Percentiles rank a stretch among this genome's conserved stretches.
phyloP scores from a whole-genome alignment of 2,329 filamentous ascomycete genomes.

The Arthrobotrys entomopaga region DNA sequence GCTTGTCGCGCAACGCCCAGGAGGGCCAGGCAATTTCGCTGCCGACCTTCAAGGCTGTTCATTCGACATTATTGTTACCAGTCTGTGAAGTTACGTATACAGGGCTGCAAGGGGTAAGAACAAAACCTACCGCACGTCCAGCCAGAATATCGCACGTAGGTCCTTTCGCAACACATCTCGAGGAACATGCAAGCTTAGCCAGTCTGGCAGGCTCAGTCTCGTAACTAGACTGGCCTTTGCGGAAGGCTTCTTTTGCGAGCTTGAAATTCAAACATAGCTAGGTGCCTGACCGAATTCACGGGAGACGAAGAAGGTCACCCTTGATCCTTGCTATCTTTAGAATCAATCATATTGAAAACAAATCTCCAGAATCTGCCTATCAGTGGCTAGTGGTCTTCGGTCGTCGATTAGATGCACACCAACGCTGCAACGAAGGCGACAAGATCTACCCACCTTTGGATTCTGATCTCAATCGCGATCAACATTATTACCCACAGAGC shows the following conservation, averaged over 20 bases:
- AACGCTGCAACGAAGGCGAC: no score
- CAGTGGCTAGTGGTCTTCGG: no score
- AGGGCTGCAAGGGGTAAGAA: not conserved
- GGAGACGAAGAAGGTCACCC: not conserved
- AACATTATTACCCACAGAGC: no score
- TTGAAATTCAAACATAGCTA: slow-evolving; percentile 7
- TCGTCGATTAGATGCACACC: no score
- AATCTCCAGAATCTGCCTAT: not conserved
- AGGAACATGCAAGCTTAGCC: slow-evolving; percentile 27
- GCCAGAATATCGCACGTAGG: not conserved
- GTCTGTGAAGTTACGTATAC: not conserved
- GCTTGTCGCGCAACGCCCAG: slow-evolving; percentile 3
- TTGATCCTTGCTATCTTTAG: slow-evolving; percentile 43
- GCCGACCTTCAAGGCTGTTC: slow-evolving; percentile 40
- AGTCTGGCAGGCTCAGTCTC: slow-evolving; percentile 30
- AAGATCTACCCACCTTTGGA: no score
- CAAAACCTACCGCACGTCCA: not conserved
- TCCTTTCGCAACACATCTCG: slow-evolving; percentile 27
- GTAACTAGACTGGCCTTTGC: no score
- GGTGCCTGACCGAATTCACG: slow-evolving; percentile 18
- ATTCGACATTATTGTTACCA: not conserved
- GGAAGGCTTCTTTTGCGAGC: slow-evolving; percentile 20
- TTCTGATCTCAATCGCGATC: no score
- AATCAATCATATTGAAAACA: slow-evolving; percentile 29
- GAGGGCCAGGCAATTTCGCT: slow-evolving; percentile 17